phyloP scores from a whole-genome alignment of 2,329 filamentous ascomycete species.

The Colletotrichum kahawae region DNA sequence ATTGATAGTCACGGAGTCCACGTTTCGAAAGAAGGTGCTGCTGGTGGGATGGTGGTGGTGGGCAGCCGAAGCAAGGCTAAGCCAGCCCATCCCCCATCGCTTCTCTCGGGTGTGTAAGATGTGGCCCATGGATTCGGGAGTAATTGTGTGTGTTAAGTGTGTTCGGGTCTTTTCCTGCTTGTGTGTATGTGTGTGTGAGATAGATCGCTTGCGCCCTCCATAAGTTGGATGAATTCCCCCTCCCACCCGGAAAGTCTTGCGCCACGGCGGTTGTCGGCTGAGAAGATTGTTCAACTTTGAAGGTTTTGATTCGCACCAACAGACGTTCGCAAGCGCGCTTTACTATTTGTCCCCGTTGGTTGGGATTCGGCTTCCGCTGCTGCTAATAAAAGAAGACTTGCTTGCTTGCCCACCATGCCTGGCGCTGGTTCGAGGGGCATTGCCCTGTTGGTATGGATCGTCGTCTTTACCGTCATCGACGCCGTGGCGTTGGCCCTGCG shows the following conservation, averaged over 20 bases:
- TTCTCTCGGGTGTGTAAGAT: not conserved
- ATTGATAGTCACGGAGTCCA: not conserved
- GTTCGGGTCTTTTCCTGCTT: not conserved
- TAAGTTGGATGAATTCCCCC: conserved; percentile 9
- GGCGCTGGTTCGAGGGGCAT: conserved; percentile 14
- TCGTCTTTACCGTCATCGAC: conserved; percentile 24
- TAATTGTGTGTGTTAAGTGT: not conserved
- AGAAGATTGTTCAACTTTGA: not conserved
- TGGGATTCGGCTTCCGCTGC: not conserved
- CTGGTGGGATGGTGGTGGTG: not conserved
- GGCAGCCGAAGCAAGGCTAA: not conserved
- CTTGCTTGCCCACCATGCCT: not conserved
- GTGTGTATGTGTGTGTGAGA: not conserved
- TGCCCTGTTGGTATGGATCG: conserved; percentile 10
- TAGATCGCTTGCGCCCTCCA: not conserved
- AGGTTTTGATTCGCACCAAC: not conserved
- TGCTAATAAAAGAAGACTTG: not conserved
- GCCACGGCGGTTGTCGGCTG: not conserved
- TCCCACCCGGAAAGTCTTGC: not conserved
- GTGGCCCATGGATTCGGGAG: not conserved
- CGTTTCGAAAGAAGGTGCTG: conserved; percentile 4
- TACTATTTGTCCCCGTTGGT: not conserved
- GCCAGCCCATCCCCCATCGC: not conserved
- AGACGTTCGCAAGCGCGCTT: not conserved
- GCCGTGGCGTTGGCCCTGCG: conserved; percentile 23